A percentile compares a stretch with the other conserved stretches of the same genome.
Conservation (phyloP, 257 asterid genomes). For the Solanum paucissectum region DNA sequence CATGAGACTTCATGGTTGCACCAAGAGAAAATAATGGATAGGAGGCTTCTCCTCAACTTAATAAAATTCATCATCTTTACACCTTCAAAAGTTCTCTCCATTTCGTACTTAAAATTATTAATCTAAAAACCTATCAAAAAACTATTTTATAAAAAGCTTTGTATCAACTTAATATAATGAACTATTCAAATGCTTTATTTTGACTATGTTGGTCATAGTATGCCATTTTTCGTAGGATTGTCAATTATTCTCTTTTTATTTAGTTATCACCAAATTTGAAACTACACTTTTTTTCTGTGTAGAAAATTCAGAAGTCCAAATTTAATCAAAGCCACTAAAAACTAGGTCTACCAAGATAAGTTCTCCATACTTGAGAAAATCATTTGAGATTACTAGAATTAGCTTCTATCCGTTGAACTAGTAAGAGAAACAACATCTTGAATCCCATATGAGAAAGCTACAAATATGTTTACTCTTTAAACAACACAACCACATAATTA, state of each 20-base stretch:
- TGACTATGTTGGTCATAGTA: neutral
- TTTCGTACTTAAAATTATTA: neutral
- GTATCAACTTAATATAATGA: neutral
- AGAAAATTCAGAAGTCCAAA: neutral
- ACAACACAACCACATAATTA: neutral
- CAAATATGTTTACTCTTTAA: neutral
- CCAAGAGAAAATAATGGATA: neutral
- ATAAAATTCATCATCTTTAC: neutral
- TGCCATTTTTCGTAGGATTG: neutral
- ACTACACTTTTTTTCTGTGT: neutral
- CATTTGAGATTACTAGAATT: neutral
- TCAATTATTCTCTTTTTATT: neutral
- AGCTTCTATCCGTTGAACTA: neutral
- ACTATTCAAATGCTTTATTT: neutral
- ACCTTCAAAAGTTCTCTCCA: neutral
- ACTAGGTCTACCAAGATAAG: neutral
- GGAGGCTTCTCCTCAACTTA: neutral
- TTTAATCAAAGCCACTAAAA: neutral
- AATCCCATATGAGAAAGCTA: neutral
- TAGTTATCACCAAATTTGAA: neutral
- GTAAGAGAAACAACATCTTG: neutral
- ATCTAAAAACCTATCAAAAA: neutral
- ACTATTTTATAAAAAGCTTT: neutral
- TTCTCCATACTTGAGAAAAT: neutral
- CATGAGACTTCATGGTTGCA: neutral